Conservation (phyloP, 2,329 filamentous ascomycete species). For the Beauveria sp. region DNA sequence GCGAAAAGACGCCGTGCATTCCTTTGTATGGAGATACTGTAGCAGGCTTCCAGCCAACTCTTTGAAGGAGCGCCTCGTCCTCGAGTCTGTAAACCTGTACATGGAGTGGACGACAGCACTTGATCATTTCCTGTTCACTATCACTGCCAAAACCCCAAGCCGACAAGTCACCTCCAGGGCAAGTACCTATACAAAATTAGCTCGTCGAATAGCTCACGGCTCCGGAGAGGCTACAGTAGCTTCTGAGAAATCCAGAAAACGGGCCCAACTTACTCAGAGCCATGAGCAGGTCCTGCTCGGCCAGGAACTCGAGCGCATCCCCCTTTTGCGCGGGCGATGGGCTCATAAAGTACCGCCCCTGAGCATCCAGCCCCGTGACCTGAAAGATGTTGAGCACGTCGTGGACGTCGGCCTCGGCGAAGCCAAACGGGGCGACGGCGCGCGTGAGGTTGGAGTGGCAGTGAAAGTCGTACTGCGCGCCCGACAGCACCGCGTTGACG, state of each 20-base stretch:
- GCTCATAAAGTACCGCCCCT: slow-evolving; percentile 71
- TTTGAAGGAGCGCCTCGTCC: slow-evolving; percentile 42
- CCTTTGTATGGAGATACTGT: slow-evolving; percentile 55
- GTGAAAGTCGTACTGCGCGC: slow-evolving; percentile 69
- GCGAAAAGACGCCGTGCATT: slow-evolving; percentile 49
- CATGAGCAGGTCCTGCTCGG: slow-evolving; percentile 67
- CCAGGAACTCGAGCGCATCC: slow-evolving; percentile 68
- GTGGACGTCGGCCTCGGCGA: slow-evolving; percentile 69
- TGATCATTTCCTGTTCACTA: slow-evolving; percentile 59
- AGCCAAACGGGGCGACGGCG: slow-evolving; percentile 59
- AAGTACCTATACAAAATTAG: slow-evolving; percentile 43
- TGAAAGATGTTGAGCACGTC: slow-evolving; percentile 85
- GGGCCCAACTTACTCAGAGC: slow-evolving; percentile 36
- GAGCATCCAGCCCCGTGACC: slow-evolving; percentile 66
- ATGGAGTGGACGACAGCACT: slow-evolving; percentile 64
- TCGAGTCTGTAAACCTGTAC: slow-evolving; percentile 63
- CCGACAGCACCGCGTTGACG: slow-evolving; percentile 65
- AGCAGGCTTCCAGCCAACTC: slow-evolving; percentile 54
- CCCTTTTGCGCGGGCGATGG: slow-evolving; percentile 46
- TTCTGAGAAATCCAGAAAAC: not conserved
- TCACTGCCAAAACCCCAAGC: slow-evolving; percentile 71
- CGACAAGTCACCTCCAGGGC: slow-evolving; percentile 73
- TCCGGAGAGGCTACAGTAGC: not conserved
- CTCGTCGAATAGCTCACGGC: slow-evolving; percentile 26
- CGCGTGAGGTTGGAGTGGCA: slow-evolving; percentile 77